Evolutionary conservation across 768 basidiomycete species (phyloP).

Genomic region (Kwoniella dejecticola): DNA sequence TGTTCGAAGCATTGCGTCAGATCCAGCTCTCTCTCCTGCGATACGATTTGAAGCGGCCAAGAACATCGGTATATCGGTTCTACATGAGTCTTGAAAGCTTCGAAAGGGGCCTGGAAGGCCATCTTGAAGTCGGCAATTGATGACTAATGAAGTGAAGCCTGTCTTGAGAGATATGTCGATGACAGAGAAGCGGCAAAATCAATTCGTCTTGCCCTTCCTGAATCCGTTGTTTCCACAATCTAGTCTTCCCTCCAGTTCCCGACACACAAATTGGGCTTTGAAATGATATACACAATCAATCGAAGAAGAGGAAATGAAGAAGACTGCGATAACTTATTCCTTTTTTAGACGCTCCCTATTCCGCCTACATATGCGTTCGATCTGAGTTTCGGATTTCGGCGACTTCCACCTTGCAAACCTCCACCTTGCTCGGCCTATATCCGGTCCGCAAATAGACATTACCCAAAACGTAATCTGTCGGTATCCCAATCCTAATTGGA

Average conservation of each 20-base stretch:
- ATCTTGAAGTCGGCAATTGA: conserved; percentile 5
- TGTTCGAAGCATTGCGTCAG: conserved; percentile 80
- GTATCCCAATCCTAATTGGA: neutral
- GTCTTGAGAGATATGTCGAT: too few species aligned
- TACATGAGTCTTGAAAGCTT: neutral
- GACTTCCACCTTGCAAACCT: neutral
- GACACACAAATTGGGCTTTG: too few species aligned
- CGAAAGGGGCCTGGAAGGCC: conserved; percentile 14
- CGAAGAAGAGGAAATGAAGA: too few species aligned
- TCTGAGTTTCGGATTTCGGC: conserved; percentile 1
- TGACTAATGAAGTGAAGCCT: neutral
- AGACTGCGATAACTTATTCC: too few species aligned
- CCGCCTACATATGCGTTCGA: neutral
- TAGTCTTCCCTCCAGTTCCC: too few species aligned
- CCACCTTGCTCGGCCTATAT: neutral
- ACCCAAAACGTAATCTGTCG: conserved; percentile 1
- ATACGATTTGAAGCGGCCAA: conserved; percentile 56
- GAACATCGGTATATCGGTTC: conserved; percentile 6
- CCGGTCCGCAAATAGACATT: neutral
- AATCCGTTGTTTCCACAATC: neutral
- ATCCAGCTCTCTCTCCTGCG: conserved; percentile 68
- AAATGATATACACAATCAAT: too few species aligned
- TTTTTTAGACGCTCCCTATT: too few species aligned
- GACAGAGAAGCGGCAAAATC: too few species aligned
- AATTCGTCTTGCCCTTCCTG: neutral